Evolutionary conservation across 495 filamentous ascomycete species (phyloP).

Genomic region (Xylaria nigripes): DNA sequence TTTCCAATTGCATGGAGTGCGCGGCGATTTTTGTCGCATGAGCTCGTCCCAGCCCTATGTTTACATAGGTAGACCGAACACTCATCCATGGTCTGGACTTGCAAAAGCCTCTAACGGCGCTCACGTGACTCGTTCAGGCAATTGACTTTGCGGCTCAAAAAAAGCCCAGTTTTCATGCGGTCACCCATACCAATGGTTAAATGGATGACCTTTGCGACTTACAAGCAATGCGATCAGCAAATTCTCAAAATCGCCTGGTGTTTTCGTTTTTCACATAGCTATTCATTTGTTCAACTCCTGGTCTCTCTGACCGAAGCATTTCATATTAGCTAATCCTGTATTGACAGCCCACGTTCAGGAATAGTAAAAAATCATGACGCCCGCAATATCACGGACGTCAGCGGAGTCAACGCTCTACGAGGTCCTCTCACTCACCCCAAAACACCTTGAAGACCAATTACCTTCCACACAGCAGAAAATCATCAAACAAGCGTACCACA

Average conservation of each 20-base stretch:
- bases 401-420: conserved; percentile 37
- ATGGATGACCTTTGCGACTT: conserved; percentile 9
- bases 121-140: conserved; percentile 10
- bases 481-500: conserved; percentile 70
- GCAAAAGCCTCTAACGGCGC: background rate
- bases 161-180: conserved; percentile 7
- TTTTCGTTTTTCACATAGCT: background rate
- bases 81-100: background rate
- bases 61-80: background rate
- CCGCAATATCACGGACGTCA: conserved; percentile 23
- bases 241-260: background rate
- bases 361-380: conserved; percentile 17
- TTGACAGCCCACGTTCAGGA: background rate
- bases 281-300: background rate
- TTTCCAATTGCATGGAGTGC: background rate
- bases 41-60: background rate
- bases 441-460: conserved; percentile 21
- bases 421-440: conserved; percentile 34
- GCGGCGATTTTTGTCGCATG: background rate
- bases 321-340: background rate
- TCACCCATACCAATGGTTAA: background rate
- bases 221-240: conserved; percentile 7
- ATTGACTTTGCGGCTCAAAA: conserved; percentile 5
- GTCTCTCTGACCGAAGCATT: background rate
- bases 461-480: conserved; percentile 21